Evolutionary conservation across 805 yeast species (phyloP).

Genomic region (Vanderwaltozyma polyspora): DNA sequence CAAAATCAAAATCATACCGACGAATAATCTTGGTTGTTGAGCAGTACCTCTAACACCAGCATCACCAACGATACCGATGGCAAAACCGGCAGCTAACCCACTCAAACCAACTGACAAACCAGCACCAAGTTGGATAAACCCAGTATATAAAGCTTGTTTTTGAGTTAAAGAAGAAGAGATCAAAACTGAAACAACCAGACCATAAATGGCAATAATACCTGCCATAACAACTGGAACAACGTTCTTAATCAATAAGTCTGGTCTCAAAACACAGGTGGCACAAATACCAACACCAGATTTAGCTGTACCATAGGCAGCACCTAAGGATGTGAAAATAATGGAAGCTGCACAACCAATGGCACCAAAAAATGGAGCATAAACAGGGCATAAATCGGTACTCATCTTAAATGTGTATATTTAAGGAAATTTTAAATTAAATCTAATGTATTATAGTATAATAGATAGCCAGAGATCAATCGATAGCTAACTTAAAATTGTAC

Average conservation of each 20-base stretch:
- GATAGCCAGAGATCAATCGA: too few species aligned
- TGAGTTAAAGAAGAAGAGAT: conserved; percentile 84
- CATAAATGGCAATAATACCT: conserved; percentile 98
- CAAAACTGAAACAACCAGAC: conserved; percentile 90
- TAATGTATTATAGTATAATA: too few species aligned
- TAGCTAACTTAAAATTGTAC: too few species aligned
- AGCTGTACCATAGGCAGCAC: conserved; percentile 99
- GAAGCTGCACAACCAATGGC: conserved; percentile 99
- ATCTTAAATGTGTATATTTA: too few species aligned
- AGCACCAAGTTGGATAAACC: conserved; percentile 96
- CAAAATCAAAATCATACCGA: conserved; percentile 95
- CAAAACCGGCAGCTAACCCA: conserved; percentile 97
- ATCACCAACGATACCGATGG: conserved; percentile 98
- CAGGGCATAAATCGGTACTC: conserved; percentile 30
- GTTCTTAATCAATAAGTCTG: conserved; percentile 86
- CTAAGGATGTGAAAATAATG: conserved; percentile 95
- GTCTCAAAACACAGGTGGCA: conserved; percentile 95
- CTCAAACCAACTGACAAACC: conserved; percentile 95
- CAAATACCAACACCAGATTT: conserved; percentile 99
- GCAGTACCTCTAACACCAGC: conserved; percentile 99
- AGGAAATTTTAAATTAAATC: too few species aligned
- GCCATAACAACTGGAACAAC: conserved; percentile 98
- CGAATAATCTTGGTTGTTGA: conserved; percentile 96
- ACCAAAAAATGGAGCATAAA: conserved; percentile 84
- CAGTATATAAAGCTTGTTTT: conserved; percentile 87